Percentiles rank a stretch among this genome's conserved stretches.
Conservation (phyloP, 1,284 basidiomycete species). For the Papiliotrema nemorosa region DNA sequence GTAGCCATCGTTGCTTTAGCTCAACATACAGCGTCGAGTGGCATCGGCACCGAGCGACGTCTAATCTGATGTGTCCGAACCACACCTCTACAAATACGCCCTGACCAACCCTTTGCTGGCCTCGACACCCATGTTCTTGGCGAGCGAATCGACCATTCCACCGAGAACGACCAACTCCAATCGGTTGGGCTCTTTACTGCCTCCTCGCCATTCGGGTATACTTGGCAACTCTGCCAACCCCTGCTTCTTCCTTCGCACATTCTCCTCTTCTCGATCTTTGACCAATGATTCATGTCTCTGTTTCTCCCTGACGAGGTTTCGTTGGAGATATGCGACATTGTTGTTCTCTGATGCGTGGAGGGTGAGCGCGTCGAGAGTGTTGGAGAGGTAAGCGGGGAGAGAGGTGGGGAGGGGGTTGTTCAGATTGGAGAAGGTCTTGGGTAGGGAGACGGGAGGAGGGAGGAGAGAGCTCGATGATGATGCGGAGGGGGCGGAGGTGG, state of each 20-base stretch:
- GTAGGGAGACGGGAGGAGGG: slow-evolving; percentile 46
- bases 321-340: slow-evolving; percentile 85
- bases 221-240: slow-evolving; percentile 82
- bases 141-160: slow-evolving; percentile 82
- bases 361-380: slow-evolving; percentile 79
- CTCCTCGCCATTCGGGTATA: slow-evolving; percentile 77
- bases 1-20: too few relatives aligned
- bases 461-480: slow-evolving; percentile 36
- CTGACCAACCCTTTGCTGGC: slow-evolving; percentile 56
- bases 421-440: slow-evolving; percentile 55
- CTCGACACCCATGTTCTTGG: slow-evolving; percentile 68
- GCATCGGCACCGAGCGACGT: too few relatives aligned
- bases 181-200: slow-evolving; percentile 83
- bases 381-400: slow-evolving; percentile 59
- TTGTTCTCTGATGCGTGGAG: slow-evolving; percentile 84
- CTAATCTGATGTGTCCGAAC: too few relatives aligned
- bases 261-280: slow-evolving; percentile 85
- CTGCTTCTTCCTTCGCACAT: slow-evolving; percentile 72
- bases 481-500: slow-evolving; percentile 52
- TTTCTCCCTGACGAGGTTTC: slow-evolving; percentile 89
- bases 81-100: slow-evolving; percentile 41
- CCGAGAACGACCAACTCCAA: slow-evolving; percentile 82
- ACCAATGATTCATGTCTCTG: slow-evolving; percentile 74
- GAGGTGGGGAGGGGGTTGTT: slow-evolving; percentile 52
- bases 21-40: too few relatives aligned